Evolutionary conservation across 257 asterid species (phyloP), one percentile per base, ranked within the genome.

Genomic region (Fraxinus excelsior): DNA sequence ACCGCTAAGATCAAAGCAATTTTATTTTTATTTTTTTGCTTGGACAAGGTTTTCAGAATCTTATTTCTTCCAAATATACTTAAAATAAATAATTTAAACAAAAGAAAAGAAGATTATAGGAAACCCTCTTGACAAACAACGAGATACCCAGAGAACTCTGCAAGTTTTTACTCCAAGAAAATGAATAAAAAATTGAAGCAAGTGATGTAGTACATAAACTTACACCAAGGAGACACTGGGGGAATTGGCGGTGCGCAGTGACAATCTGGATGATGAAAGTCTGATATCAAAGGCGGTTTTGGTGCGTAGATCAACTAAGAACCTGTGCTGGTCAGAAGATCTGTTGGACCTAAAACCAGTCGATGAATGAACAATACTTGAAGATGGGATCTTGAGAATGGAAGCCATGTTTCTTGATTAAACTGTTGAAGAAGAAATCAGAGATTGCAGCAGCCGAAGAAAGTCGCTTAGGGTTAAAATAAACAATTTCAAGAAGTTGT

Each of bases 321-420:
- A 87, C 32, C 84, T 78, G 65, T 90, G 89, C n/a, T 84, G 78
- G 23, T 78, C 78, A 0, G 86, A 76, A 21, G 92, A 84, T 83
- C 91, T 69, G 82, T 7, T 67, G 67, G 83, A 67, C 38, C 72
- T 74, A 0, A 64, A 80, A 51, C 16, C 76, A 64, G 83, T n/a
- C 0, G 85, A 53, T 31, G 90, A 80, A 82, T 71, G 66, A 67
- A 83, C 84, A 25, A 74, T 67, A 77, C 18, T 25, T 2, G 82
- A 37, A 71, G 88, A 40, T 37, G 94, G 77, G 62, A 92, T 90
- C 92, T 86, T 94, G 80, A 90, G 87, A 78, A 94, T 84, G 83
- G 91, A 86, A 64, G 94, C 92, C 98, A 94, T 94, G 77, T 23
- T 62, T 25, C 11, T 12, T 62, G 14, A 62, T 23, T 25, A 32